Base-by-base conservation (phyloP, 179 eudicot genomes). In the Drosera spatulata region DNA sequence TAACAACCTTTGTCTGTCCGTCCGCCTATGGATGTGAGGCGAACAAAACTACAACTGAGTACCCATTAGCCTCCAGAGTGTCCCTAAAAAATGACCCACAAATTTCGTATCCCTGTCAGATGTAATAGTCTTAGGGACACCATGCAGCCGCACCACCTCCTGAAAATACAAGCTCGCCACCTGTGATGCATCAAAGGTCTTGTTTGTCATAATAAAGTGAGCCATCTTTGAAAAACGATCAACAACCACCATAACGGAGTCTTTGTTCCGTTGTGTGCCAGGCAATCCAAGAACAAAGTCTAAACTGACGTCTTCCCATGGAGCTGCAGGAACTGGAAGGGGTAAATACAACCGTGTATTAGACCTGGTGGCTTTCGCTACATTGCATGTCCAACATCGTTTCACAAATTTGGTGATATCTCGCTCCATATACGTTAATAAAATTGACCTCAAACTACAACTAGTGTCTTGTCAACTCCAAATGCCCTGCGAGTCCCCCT, bases 401-500 rank as follows among this genome's bases (percentile, higher is more conserved):
- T 8, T 14, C 40, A n/a, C 40, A 41, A 41, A 2, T 0, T 13
- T 39, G 5, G 4, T 37, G 2, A 58, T 13, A 41, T 22, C 51
- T 3, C 38, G 4, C 5, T 44, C 15, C 52, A 59, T 59, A 14
- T 47, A 12, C 1, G 51, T 52, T 15, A 44, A 59, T 4, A 59
- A 3, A 59, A 59, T 44, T 59, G 51, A 1, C 46, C 62, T 7
- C 9, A 8, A 2, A 43, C 11, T 2, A 44, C 41, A 11, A 3
- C 40, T 15, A 59, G 46, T 0, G 62, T 59, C 53, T 59, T 45
- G 4, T 12, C 8, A 2, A 59, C 52, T 7, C 62, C 51, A 59
- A 59, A 59, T 63, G 68, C 2, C 69, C 57, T 38, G 38, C 44
- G 6, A 70, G 10, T 1, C 69, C 69, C 5, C 69, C 41, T 38